Base-by-base conservation (phyloP, 164 flowering plant genomes). In the Hamamelis virginiana region DNA sequence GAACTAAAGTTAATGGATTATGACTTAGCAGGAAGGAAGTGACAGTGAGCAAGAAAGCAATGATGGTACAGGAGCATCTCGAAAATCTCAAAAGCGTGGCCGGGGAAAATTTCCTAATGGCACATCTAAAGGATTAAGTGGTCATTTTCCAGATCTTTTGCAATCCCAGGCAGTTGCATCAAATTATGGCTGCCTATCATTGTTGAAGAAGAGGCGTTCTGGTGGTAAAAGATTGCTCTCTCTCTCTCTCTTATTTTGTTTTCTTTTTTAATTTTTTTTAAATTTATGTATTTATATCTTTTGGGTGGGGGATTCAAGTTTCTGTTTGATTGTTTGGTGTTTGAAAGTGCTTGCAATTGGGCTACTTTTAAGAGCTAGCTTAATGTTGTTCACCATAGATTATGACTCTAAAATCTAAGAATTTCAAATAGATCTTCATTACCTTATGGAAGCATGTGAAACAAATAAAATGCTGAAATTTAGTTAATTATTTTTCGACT, bases 41-140 rank as follows among this genome's bases (percentile, higher is more conserved):
- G 88, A 84, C 45, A 90, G 91, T 78, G 95, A 86, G 13, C 78
- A 80, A 70, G 92, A 90, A 76, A 88, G 89, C 77, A 82, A 85
- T 76, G 95, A 85, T 72, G 89, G 74, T 28, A 65, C 73, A 19
- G 87, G 74, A 70, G 69, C 71, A 58, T 76, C 89, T 21, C 79
- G 75, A 57, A 90, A 85, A 69, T 76, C 84, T 78, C 85, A 78
- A 61, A 90, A 85, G 72, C 88, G 85, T 69, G 74, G 73, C 27
- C 86, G 83, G 47, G 85, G 82, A 52, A 86, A 90, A 63, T 53
- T 67, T 46, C 82, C 70, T 38, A 62, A 63, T 53, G 67, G 52
- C 51, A 41, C 58, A 22, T 72, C 83, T 43, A 83, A 76, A 74
- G 87, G 77, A 63, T 41, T 68, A 10, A 84, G 78, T 71, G 73